Evolutionary conservation across 2,329 filamentous ascomycete species (phyloP), one percentile per base, ranked within the genome.

Genomic region (Sporothrix sp.): DNA sequence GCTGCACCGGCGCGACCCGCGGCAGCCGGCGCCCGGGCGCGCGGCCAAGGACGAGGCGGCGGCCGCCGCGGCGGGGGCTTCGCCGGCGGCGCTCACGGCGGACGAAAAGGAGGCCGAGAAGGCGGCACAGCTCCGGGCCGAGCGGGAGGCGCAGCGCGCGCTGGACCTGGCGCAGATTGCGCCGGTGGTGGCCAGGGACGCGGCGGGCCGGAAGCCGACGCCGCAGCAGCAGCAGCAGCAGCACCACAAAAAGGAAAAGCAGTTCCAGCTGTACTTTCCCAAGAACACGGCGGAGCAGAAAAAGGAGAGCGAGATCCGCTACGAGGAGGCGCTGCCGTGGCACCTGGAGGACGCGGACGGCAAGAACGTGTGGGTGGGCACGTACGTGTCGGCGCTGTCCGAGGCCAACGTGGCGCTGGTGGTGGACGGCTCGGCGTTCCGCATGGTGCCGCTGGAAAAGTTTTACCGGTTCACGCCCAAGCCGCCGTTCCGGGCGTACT

Each of bases 311-410:
- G 78, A 80, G 51, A 81, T 80, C 68, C 84, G 90, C 56, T 98
- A 97, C 58, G 93, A 97, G 64, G 93, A 98, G 66, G 88, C 91
- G 4, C 72, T 96, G 45, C 93, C 93, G 6, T 98, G 93, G 93
- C 90, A 96, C 64, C 68, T 98, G 32, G 93, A 98, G 64, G 93
- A 98, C 65, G 94, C 90, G 36, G 91, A 98, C 61, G 88, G 89
- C 57, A 95, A 91, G 65, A 91, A 95, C 60, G 85, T 87, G 3
- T 97, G 90, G 88, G 83, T 93, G 30, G 93, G 90, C 39, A 85
- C 83, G 51, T 96, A 97, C 59, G 86, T 97, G 60, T 85, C 85
- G 23, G 87, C 89, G 16, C 75, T 97, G 33, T 95, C 91, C 0
- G 84, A 91, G 60, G 82, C 87, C 47, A 87, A 89, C 46, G 84